These are phyloP conservation scores for Cytospora paraplurivora DNA, from an alignment of 2,329 filamentous ascomycete species.

Conservation along the genomic window DNA sequence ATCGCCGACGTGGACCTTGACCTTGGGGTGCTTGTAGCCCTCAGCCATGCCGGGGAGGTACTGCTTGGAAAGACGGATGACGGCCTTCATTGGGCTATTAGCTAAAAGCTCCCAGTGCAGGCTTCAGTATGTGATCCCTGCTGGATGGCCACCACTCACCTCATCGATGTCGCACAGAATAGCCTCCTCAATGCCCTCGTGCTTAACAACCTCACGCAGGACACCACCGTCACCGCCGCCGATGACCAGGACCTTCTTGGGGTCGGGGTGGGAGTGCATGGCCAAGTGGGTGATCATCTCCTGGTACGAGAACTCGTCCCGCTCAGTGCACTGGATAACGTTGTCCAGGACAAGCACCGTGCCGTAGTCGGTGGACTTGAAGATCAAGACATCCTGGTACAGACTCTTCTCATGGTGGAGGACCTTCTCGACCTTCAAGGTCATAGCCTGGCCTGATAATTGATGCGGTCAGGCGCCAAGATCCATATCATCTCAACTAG, in stretches of 20 bases:
- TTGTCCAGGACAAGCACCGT: constrained; percentile 97
- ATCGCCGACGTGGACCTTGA: constrained; percentile 90
- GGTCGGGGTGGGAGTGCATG: constrained; percentile 97
- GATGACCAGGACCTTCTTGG: constrained; percentile 97
- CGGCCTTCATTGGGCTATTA: constrained; percentile 59
- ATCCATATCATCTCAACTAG: neutral
- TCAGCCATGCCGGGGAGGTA: constrained; percentile 93
- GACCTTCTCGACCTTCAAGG: constrained; percentile 94
- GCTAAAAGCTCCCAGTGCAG: neutral
- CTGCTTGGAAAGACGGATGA: constrained; percentile 97
- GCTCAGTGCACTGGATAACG: constrained; percentile 98
- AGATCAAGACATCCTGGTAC: constrained; percentile 99
- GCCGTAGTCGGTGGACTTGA: constrained; percentile 96
- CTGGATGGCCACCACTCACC: constrained; percentile 53
- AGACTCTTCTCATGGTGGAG: constrained; percentile 98
- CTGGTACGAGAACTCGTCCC: constrained; percentile 99
- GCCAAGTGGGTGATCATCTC: constrained; percentile 99
- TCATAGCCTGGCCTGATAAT: constrained; percentile 86
- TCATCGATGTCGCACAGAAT: constrained; percentile 98
- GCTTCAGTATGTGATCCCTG: neutral
- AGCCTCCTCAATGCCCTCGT: constrained; percentile 94
- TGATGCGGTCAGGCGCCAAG: constrained; percentile 19
- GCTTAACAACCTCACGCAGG: constrained; percentile 98
- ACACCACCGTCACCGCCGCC: constrained; percentile 97
- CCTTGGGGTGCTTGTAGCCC: constrained; percentile 91